Conservation (phyloP, 2,329 filamentous ascomycete species). For the Colletotrichum lindemuthianum region DNA sequence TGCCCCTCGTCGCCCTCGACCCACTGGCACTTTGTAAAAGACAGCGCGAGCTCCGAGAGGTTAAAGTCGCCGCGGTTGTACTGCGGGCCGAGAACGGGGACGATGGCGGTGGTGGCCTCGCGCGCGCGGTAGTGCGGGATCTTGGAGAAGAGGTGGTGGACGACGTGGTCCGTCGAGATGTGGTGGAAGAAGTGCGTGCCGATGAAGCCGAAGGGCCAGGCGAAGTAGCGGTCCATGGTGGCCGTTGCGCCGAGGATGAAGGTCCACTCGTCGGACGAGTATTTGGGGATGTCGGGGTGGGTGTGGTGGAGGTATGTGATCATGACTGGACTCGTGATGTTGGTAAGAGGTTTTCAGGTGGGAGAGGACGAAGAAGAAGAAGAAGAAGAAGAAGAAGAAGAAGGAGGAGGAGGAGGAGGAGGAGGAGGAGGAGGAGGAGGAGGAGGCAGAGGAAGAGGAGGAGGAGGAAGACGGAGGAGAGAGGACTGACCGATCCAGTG, state of each 20-base stretch:
- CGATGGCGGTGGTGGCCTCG: constrained; percentile 65
- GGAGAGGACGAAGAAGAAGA: too few species aligned
- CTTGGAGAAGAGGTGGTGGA: constrained; percentile 69
- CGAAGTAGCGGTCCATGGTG: constrained; percentile 69
- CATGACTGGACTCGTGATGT: constrained; percentile 57
- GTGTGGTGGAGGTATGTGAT: constrained; percentile 82
- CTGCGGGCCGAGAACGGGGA: constrained; percentile 61
- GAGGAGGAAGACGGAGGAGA: too few species aligned
- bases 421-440: too few species aligned
- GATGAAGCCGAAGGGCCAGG: constrained; percentile 57
- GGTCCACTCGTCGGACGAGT: constrained; percentile 65
- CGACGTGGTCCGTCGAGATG: constrained; percentile 68
- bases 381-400: too few species aligned
- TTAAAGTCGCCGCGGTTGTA: constrained; percentile 56
- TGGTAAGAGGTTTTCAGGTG: too few species aligned
- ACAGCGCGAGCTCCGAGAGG: neutral
- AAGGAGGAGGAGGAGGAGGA: too few species aligned
- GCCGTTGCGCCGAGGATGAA: constrained; percentile 68
- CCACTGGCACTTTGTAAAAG: neutral
- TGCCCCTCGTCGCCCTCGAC: neutral
- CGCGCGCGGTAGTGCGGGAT: constrained; percentile 70
- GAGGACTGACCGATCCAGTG: constrained; percentile 69
- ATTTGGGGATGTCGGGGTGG: constrained; percentile 62
- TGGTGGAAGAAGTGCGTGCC: constrained; percentile 70
- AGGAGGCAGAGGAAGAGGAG: too few species aligned